Conservation (phyloP, 2,329 filamentous ascomycete genomes). For the Xylaria sp. region DNA sequence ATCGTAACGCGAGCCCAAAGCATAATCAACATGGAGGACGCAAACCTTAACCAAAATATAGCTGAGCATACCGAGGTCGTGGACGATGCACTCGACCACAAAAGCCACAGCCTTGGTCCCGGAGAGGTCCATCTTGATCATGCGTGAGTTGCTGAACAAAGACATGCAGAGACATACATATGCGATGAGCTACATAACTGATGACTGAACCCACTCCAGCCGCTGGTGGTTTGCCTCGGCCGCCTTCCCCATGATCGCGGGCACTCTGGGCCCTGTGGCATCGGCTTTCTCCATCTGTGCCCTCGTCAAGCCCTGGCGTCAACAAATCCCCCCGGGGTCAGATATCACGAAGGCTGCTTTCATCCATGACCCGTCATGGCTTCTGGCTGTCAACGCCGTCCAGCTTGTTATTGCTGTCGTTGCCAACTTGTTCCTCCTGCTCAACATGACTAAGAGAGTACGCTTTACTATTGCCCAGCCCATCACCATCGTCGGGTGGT, state of each 20-base stretch:
- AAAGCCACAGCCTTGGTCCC: slow-evolving; percentile 50
- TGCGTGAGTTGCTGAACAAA: slow-evolving; percentile 50
- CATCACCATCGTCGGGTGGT: slow-evolving; percentile 85
- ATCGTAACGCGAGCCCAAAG: not conserved
- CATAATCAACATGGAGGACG: slow-evolving; percentile 55
- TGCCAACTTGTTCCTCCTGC: slow-evolving; percentile 83
- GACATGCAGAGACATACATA: no score
- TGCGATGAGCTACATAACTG: no score
- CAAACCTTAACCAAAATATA: slow-evolving; percentile 53
- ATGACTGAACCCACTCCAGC: slow-evolving; percentile 48
- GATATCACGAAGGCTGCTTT: slow-evolving; percentile 62
- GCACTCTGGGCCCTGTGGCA: slow-evolving; percentile 85
- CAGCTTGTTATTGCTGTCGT: slow-evolving; percentile 80
- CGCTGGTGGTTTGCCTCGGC: slow-evolving; percentile 74
- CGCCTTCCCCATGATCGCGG: slow-evolving; percentile 81
- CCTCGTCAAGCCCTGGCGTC: slow-evolving; percentile 82
- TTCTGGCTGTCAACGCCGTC: slow-evolving; percentile 78
- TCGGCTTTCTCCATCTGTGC: slow-evolving; percentile 90
- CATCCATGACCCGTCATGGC: slow-evolving; percentile 77
- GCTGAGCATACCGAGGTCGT: slow-evolving; percentile 49
- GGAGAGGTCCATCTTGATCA: slow-evolving; percentile 59
- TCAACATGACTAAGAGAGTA: slow-evolving; percentile 86
- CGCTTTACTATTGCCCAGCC: slow-evolving; percentile 86
- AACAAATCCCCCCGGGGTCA: slow-evolving; percentile 61
- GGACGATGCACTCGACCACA: slow-evolving; percentile 40